Evolutionary conservation across 129 eudicot species (phyloP).

Genomic region (Centrapalus pauciflorus): DNA sequence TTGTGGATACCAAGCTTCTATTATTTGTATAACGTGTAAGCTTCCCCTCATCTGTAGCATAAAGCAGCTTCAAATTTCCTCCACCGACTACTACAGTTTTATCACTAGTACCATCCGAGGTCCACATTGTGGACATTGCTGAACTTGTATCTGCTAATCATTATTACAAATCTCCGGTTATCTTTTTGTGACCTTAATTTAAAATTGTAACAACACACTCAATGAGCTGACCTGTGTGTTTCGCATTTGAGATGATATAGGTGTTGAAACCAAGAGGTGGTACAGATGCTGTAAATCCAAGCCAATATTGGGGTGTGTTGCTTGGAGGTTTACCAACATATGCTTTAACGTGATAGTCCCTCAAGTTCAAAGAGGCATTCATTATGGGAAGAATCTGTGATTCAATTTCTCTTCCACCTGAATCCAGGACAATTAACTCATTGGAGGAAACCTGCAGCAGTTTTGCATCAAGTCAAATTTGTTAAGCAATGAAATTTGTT

Average conservation of each 20-base stretch:
- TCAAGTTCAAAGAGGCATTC: constrained; percentile 42
- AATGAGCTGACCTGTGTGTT: constrained; percentile 44
- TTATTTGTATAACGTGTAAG: constrained; percentile 59
- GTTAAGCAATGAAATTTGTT: neutral
- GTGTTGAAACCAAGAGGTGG: constrained; percentile 98
- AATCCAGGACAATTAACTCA: constrained; percentile 60
- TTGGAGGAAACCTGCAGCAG: constrained; percentile 62
- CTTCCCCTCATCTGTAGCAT: constrained; percentile 59
- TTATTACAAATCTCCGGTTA: neutral
- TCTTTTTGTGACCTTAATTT: constrained; percentile 1
- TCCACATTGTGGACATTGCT: constrained; percentile 39
- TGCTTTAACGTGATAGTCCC: constrained; percentile 65
- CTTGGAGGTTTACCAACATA: constrained; percentile 59
- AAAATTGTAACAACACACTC: neutral
- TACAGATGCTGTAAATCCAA: constrained; percentile 72
- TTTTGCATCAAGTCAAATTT: neutral
- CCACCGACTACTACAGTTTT: constrained; percentile 63
- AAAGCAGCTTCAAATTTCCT: constrained; percentile 79
- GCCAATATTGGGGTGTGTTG: constrained; percentile 57
- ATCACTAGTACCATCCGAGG: constrained; percentile 35
- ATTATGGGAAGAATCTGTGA: constrained; percentile 78
- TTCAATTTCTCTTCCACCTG: constrained; percentile 65
- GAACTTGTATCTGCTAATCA: constrained; percentile 43
- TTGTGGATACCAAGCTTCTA: constrained; percentile 48
- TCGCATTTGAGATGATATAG: constrained; percentile 54